Base-by-base conservation (phyloP, 805 yeast species). In the Metschnikowia kunwiensis region DNA sequence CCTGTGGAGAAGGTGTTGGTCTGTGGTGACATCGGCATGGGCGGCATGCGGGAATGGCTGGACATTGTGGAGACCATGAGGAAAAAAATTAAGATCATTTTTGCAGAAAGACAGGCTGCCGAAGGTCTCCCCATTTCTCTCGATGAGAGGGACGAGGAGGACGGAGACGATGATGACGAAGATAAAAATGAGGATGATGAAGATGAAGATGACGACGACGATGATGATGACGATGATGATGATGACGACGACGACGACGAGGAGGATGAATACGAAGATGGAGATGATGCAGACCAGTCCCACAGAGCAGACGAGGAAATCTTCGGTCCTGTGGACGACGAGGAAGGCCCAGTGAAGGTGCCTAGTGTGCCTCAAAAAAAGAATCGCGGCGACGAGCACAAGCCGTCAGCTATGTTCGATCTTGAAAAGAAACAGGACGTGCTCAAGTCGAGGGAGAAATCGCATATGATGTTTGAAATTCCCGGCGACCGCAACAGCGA, bases 1-100 rank as follows among this genome's bases (percentile, higher is more conserved):
- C 74, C 74, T 11, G 72, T 68, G 7, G 74, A 68, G 36, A 68
- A 68, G 46, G 71, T 68, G 1, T 57, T 68, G 42, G 66, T 68
- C 6, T 68, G 74, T 53, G 74, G 74, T 5, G 74, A 68, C 44
- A 68, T 68, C 30, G 74, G 74, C 1, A 68, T 68, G 73, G 74
- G 74, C 5, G 74, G 74, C 6, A 68, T 68, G 74, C 51, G 73
- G 34, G 74, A 68, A 51, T 68, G 74, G 74, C 55, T 49, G 42
- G 74, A 68, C 22, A 52, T 68, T 17, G 74, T 68, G 16, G 73
- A 68, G 40, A 65, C 63, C 12, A 48, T 68, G 34, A 54, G 71
- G 34, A 56, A 66, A 27, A 56, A 60, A 34, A 60, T 67, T 30
- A 50, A 43, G 28, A 38, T 47, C 4, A 44, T 66, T 24, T 55